phyloP scores from a whole-genome alignment of 2,329 filamentous ascomycete genomes.

The Fusarium abutilonis region DNA sequence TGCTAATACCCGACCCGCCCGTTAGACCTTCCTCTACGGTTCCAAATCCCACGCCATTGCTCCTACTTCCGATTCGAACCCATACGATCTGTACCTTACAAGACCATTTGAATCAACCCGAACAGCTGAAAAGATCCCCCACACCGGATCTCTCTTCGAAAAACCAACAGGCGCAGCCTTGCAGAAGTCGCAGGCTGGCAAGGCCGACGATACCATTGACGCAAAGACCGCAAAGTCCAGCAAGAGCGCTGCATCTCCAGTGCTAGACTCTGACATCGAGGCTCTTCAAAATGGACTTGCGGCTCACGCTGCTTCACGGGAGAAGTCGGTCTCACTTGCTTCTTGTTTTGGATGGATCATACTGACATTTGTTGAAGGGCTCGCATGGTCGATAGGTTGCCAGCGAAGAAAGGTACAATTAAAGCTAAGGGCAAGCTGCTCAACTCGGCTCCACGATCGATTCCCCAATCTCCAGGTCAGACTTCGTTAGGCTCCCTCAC shows the following conservation, averaged over 20 bases:
- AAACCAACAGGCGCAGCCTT: constrained; percentile 48
- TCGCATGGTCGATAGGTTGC: constrained; percentile 50
- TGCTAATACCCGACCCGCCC: constrained; percentile 28
- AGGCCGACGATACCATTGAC: constrained; percentile 47
- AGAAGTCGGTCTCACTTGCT: constrained; percentile 48
- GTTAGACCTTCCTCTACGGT: constrained; percentile 65
- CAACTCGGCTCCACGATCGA: constrained; percentile 52
- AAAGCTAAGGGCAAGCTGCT: constrained; percentile 58
- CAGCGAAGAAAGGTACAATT: constrained; percentile 47
- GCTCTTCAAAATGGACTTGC: constrained; percentile 57
- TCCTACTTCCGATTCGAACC: constrained; percentile 56
- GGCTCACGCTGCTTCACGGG: constrained; percentile 50
- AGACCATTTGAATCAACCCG: constrained; percentile 59
- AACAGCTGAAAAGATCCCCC: constrained; percentile 59
- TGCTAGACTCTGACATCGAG: constrained; percentile 61
- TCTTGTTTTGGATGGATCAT: constrained; percentile 19
- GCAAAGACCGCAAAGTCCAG: constrained; percentile 46
- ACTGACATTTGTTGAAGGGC: constrained; percentile 48
- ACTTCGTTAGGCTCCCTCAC: constrained; percentile 65
- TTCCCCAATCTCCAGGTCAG: constrained; percentile 66
- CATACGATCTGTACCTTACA: constrained; percentile 67
- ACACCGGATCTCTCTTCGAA: constrained; percentile 62
- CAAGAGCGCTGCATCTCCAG: constrained; percentile 53
- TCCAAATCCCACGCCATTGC: constrained; percentile 60
- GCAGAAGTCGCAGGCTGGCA: constrained; percentile 42